Evolutionary conservation across 108 stramenopile species (phyloP).

Genomic region (Skeletonema tropicum): DNA sequence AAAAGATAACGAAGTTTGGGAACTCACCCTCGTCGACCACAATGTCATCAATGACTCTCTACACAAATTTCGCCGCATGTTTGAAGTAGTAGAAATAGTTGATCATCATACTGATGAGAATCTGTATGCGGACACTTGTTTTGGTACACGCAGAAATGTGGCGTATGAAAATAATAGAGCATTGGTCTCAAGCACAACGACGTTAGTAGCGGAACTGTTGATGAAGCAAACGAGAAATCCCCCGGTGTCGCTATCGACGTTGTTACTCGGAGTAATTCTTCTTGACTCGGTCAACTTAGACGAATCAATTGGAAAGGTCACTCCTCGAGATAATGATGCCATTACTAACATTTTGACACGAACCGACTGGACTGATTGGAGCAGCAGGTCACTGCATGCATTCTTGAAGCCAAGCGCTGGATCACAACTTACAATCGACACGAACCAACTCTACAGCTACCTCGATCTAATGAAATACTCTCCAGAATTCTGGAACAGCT

Average conservation of each 20-base stretch:
- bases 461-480: constrained; percentile 75
- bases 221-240: constrained; percentile 5
- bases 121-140: constrained; percentile 56
- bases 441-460: constrained; percentile 54
- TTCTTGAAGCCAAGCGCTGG: constrained; percentile 5
- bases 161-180: constrained; percentile 64
- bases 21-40: constrained; percentile 73
- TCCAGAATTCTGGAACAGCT: constrained; percentile 64
- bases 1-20: not conserved
- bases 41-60: constrained; percentile 51
- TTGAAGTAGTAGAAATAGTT: constrained; percentile 68
- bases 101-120: constrained; percentile 84
- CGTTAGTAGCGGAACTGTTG: constrained; percentile 66
- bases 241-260: constrained; percentile 46
- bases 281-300: constrained; percentile 83
- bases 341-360: constrained; percentile 46
- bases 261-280: constrained; percentile 80
- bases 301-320: constrained; percentile 71
- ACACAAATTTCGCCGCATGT: constrained; percentile 11
- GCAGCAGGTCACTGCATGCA: constrained; percentile 3
- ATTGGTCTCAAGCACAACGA: constrained; percentile 65
- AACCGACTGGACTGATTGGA: constrained; percentile 79
- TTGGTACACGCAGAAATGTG: constrained; percentile 47
- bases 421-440: constrained; percentile 24
- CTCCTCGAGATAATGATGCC: constrained; percentile 65